Percentiles rank a stretch among this genome's conserved stretches.
These are phyloP conservation scores for Calonectria pauciramosa DNA, from an alignment of 2,329 filamentous ascomycete genomes.

Conservation along the genomic window DNA sequence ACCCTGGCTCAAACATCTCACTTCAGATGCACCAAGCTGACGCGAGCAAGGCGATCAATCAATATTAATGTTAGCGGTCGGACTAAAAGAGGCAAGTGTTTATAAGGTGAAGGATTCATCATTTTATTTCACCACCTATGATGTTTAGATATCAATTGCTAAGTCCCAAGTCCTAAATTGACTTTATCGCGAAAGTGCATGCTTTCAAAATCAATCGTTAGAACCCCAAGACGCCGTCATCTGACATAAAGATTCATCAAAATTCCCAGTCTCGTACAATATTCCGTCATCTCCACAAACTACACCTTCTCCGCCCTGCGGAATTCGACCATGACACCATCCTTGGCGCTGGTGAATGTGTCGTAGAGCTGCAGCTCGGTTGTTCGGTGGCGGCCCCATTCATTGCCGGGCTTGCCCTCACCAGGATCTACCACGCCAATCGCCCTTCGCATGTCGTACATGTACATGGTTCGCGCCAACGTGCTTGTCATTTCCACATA, in stretches of 20 bases:
- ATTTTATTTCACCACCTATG: neutral
- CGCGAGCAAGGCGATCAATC: neutral
- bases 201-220: neutral
- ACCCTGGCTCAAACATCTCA: neutral
- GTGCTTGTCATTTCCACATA: slow-evolving; percentile 77
- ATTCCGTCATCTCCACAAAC: neutral
- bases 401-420: slow-evolving; percentile 63
- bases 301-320: slow-evolving; percentile 45
- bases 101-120: no score
- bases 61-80: no score
- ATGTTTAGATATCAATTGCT: neutral
- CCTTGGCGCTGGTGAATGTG: slow-evolving; percentile 80
- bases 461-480: slow-evolving; percentile 71
- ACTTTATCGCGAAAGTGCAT: neutral
- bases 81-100: neutral
- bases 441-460: slow-evolving; percentile 71
- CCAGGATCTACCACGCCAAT: slow-evolving; percentile 64
- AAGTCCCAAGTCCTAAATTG: neutral
- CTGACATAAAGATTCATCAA: neutral
- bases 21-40: neutral
- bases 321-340: slow-evolving; percentile 79
- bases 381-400: slow-evolving; percentile 67
- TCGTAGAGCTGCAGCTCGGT: slow-evolving; percentile 79
- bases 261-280: neutral
- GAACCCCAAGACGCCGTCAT: neutral